Base-by-base conservation (phyloP, 1,284 basidiomycete species). In the Papiliotrema laurentii region DNA sequence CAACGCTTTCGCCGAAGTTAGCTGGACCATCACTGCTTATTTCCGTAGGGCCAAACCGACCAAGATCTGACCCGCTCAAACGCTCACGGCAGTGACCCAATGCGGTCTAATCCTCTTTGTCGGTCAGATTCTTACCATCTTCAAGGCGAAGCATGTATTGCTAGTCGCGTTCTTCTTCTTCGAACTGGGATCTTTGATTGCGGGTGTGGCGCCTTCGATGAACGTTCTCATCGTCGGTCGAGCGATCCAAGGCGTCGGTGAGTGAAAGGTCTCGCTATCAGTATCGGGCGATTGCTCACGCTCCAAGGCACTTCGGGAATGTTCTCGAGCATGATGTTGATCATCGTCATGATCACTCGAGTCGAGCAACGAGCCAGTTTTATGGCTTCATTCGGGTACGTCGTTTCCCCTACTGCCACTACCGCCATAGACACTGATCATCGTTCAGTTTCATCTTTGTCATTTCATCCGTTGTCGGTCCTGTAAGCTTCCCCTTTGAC, bases 131-230 rank as follows among this genome's bases (percentile, higher is more conserved):
- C 68, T 76, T 48, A 70, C 34, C 14, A 63, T 75, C 55, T 71
- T 76, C 56, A 71, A 72, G 5, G 69, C 71, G 11, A 75, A 76
- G 54, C 66, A 66, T 41, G 66, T 74, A 50, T 71, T 76, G 55
- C 58, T 77, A n/a, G 59, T 67, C 35, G 74, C 76, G n/a, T 68
- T 78, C 47, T 54, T 73, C 57, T 57, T 77, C 56, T 79, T 79
- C 47, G 77, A 78, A 45, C 45, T 80, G 26, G 80, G 80, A 5
- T 77, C 75, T 4, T 65, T 80, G 27, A 58, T 81, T 16, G 81
- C 79, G 55, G 80, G 72, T 33, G 74, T 77, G n/a, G 75, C 80
- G 0, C 73, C 75, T 0, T 69, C 54, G 13, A 76, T 78, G 56
- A 59, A 70, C 16, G 66, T 78, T 22, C 63, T 79, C 39, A 78